phyloP scores from a whole-genome alignment of 1,139 yeast species.

The Zygosaccharomyces sapae region DNA sequence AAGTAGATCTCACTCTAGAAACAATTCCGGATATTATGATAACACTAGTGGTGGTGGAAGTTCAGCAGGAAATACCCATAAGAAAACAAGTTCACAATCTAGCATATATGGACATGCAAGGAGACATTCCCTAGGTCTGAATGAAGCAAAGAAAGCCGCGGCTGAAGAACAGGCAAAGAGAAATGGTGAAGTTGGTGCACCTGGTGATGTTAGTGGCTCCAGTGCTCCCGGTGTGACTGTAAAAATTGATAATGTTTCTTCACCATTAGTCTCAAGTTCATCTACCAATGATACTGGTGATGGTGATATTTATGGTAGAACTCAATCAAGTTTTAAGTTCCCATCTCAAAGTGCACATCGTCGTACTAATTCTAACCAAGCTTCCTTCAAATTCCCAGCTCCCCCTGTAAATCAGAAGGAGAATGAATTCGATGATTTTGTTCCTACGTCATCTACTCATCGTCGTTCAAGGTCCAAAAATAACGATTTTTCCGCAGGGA shows the following conservation, averaged over 20 bases:
- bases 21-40: slow-evolving; percentile 33
- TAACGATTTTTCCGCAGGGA: slow-evolving; percentile 46
- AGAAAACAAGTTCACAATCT: slow-evolving; percentile 39
- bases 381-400: slow-evolving; percentile 25
- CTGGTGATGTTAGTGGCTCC: background rate
- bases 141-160: slow-evolving; percentile 98
- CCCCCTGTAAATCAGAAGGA: slow-evolving; percentile 18
- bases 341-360: slow-evolving; percentile 38
- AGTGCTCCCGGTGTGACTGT: slow-evolving; percentile 17
- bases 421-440: slow-evolving; percentile 31
- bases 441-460: slow-evolving; percentile 38
- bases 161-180: slow-evolving; percentile 77
- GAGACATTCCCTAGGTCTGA: slow-evolving; percentile 87
- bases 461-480: slow-evolving; percentile 36
- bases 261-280: slow-evolving; percentile 5
- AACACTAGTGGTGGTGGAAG: slow-evolving; percentile 30
- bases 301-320: slow-evolving; percentile 13
- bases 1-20: slow-evolving; percentile 35
- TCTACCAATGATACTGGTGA: slow-evolving; percentile 13
- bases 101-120: slow-evolving; percentile 65
- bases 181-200: slow-evolving; percentile 36
- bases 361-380: slow-evolving; percentile 27
- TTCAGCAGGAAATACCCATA: slow-evolving; percentile 23
- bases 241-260: slow-evolving; percentile 17
- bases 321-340: slow-evolving; percentile 45